Conservation (phyloP, 306 rosid species). For the Prosopis cineraria region DNA sequence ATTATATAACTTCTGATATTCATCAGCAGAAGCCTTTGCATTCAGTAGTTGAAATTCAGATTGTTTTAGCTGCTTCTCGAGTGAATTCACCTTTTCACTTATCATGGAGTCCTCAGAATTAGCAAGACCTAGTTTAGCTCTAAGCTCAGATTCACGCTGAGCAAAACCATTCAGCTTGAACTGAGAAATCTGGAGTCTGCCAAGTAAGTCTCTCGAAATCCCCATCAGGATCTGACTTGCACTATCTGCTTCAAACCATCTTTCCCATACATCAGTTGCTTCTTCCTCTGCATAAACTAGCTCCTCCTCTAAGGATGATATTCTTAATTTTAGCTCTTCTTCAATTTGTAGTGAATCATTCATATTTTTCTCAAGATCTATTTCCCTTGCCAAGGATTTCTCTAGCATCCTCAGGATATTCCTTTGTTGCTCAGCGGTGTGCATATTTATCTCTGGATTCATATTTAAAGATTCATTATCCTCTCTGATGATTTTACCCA, state of each 20-base stretch:
- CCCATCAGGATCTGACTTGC: slow-evolving; percentile 56
- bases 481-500: slow-evolving; percentile 38
- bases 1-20: slow-evolving; percentile 46
- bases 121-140: slow-evolving; percentile 45
- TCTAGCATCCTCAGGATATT: slow-evolving; percentile 75
- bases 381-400: slow-evolving; percentile 75
- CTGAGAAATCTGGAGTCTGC: slow-evolving; percentile 67
- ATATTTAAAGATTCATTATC: slow-evolving; percentile 44
- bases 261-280: slow-evolving; percentile 56
- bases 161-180: slow-evolving; percentile 59
- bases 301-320: slow-evolving; percentile 53
- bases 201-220: slow-evolving; percentile 72
- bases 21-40: slow-evolving; percentile 48
- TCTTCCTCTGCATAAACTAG: slow-evolving; percentile 62
- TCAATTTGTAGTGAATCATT: slow-evolving; percentile 53
- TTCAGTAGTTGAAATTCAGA: slow-evolving; percentile 47
- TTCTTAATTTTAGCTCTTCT: slow-evolving; percentile 50
- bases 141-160: slow-evolving; percentile 65
- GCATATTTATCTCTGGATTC: slow-evolving; percentile 52
- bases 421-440: slow-evolving; percentile 69
- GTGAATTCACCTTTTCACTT: slow-evolving; percentile 49
- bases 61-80: slow-evolving; percentile 64
- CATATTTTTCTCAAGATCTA: slow-evolving; percentile 76
- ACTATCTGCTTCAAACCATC: slow-evolving; percentile 69
- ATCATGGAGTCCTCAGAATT: slow-evolving; percentile 44